Base-by-base conservation (phyloP, 106 monocot genomes). In the Dendrobium huoshanense region DNA sequence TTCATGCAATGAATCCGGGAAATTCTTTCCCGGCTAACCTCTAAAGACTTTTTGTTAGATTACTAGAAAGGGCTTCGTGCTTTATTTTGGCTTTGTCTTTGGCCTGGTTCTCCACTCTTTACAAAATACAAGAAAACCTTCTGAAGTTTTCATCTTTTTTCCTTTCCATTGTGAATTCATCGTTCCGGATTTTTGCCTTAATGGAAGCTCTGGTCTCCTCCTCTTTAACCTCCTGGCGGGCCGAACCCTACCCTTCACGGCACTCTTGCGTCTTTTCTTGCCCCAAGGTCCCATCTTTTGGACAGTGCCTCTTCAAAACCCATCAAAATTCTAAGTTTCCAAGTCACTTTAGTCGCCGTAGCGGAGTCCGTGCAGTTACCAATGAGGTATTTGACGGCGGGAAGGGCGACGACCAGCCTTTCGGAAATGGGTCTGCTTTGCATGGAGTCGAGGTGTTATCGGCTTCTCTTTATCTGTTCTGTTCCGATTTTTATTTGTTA, bases 141-240 rank as follows among this genome's bases (percentile, higher is more conserved):
- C 51, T 13, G 11, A 51, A 61, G 61, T 22, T 61, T 22, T 6
- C 22, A 22, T 22, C 61, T 22, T 61, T 22, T 61, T 61, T 37
- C 4, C n/a, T 51, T 20, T 61, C n/a, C 61, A 61, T 56, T 56
- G 56, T 11, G 19, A 11, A 16, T 56, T 56, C 72, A 72, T 72
- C 41, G 9, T 67, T 67, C 6, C 24, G 27, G 25, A 17, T 22
- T 27, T 4, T 67, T 27, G 41, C 40, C 72, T 31, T 4, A 31
- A 86, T 86, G 86, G 88, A 83, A 47, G 58, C 79, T 44, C 72
- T 86, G 33, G 72, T 80, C 15, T 74, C 72, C 51, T 83, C 77
- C n/a, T 25, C 73, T 68, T 15, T 74, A n/a, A 13, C 84, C 27
- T 31, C 80, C 7, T 40, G 22, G 73, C 73, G 45, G 49, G 61